Base-by-base conservation (phyloP, 352 stramenopile genomes). In the Aphanomyces invadans region DNA sequence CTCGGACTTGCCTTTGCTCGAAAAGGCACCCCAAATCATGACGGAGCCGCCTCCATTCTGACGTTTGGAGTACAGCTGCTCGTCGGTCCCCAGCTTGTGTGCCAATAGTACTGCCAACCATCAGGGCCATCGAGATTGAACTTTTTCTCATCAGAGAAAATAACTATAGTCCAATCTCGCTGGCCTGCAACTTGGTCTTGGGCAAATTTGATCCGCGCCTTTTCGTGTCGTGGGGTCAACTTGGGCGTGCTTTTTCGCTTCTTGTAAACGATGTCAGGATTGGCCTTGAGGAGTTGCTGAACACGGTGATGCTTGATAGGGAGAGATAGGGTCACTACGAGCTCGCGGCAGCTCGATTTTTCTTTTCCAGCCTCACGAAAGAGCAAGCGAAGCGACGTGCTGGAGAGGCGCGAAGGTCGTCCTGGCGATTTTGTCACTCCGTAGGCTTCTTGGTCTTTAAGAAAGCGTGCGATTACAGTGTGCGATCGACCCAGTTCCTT, bases 21-120 rank as follows among this genome's bases (percentile, higher is more conserved):
- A 73, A 21, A 74, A 72, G 21, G 26, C 72, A 10, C 4, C 62
- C 65, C 65, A 74, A 0, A 76, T 49, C 69, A 74, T 73, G 1
- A 76, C 32, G 0, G 67, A 73, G 0, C 64, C 71, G 1, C 65
- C 68, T 15, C 36, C 36, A 42, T 15, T 15, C 15, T 42, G 36
- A 42, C 36, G 36, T 42, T 15, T 7, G 7, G 36, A 42, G 15
- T 15, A 42, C 7, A 42, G 7, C 15, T 42, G 36, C 36, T 42
- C 36, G 7, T 42, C 36, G 36, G 7, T 7, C 7, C 15, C 36
- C 36, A 42, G 15, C 7, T 42, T n/a, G n/a, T 7, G 36, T 42
- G 36, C 36, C 36, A 42, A 15, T 42, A 42, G 15, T 15, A 15
- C 36, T 42, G 36, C 36, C 36, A 42, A 15, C 36, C 36, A 15